Evolutionary conservation across 2,329 filamentous ascomycete genomes (phyloP).

Genomic region (Blastomyces gilchristii): DNA sequence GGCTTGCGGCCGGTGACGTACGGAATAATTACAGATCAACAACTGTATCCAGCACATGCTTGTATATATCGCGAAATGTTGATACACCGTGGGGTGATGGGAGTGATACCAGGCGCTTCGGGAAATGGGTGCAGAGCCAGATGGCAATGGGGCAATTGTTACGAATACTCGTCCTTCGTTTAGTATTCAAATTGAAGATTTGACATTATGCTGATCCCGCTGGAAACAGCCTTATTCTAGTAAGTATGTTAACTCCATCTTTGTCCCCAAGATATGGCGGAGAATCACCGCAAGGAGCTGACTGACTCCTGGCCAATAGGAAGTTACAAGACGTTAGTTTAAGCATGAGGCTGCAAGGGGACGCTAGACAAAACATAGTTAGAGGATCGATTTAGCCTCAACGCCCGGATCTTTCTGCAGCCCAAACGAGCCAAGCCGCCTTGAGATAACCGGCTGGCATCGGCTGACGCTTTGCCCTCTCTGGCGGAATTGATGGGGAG

Average conservation of each 20-base stretch:
- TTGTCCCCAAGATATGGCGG: neutral
- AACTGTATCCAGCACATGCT: neutral
- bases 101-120: neutral
- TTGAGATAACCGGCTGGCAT: slow-evolving; percentile 1
- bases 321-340: neutral
- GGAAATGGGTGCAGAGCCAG: neutral
- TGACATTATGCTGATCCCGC: neutral
- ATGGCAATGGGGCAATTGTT: too few species aligned
- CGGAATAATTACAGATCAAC: neutral
- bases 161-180: neutral
- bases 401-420: neutral
- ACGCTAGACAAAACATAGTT: neutral
- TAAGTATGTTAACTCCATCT: neutral
- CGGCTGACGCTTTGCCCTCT: neutral
- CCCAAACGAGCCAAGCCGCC: neutral
- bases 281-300: neutral
- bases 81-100: neutral
- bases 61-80: neutral
- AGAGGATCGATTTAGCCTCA: neutral
- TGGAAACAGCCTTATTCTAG: neutral
- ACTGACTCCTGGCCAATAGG: neutral
- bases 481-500: neutral
- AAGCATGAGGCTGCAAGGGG: neutral
- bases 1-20: neutral
- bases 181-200: neutral